These are phyloP conservation scores for Fragilaria crotonensis DNA, from an alignment of 108 stramenopile genomes.

Conservation along the genomic window DNA sequence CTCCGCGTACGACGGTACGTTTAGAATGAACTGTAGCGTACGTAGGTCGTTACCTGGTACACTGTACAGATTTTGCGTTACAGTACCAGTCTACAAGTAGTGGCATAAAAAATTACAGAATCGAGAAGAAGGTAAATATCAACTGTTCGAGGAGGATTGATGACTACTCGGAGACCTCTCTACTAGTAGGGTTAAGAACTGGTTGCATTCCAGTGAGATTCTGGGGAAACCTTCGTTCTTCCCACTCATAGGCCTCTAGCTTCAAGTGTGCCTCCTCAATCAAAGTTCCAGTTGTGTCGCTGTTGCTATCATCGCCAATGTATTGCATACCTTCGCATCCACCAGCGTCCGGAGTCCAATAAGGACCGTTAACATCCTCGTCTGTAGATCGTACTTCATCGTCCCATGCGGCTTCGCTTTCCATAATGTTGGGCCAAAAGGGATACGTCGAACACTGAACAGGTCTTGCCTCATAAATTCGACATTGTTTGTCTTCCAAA, in stretches of 20 bases:
- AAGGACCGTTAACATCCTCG: slow-evolving; percentile 1
- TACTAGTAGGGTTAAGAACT: no score
- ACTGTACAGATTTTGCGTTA: no score
- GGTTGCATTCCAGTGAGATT: no score
- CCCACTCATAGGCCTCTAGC: neutral
- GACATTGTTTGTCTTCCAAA: slow-evolving; percentile 29
- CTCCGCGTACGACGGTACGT: no score
- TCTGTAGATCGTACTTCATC: slow-evolving; percentile 37
- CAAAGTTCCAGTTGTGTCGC: neutral
- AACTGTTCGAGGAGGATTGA: no score
- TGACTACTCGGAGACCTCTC: no score
- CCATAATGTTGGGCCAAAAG: slow-evolving; percentile 50
- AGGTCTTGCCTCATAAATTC: slow-evolving; percentile 47
- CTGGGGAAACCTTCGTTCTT: neutral
- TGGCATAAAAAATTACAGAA: no score
- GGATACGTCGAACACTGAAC: slow-evolving; percentile 56
- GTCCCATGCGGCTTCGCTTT: slow-evolving; percentile 27
- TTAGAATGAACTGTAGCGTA: no score
- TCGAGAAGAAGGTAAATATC: no score
- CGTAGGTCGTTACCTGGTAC: no score
- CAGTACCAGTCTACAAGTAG: no score
- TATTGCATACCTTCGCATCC: slow-evolving; percentile 54
- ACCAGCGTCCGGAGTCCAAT: slow-evolving; percentile 46
- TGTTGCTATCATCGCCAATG: neutral
- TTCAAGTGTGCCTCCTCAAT: neutral